Evolutionary conservation across 805 yeast species (phyloP).

Genomic region (Candida patagonica): DNA sequence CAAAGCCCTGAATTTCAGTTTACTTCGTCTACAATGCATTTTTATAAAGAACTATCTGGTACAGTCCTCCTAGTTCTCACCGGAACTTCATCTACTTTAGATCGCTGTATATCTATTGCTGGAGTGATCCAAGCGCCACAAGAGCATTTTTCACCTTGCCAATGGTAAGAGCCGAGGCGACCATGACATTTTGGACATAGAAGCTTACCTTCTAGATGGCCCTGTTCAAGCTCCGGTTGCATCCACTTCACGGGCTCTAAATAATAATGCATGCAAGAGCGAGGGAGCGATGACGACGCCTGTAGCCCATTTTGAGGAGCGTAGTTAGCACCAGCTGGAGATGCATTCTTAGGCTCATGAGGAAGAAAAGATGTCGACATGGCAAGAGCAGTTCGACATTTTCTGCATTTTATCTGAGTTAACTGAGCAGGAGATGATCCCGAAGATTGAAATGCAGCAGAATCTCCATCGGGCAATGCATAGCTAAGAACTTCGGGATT

Average conservation of each 20-base stretch:
- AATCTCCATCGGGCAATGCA: background rate
- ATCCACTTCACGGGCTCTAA: conserved; percentile 90
- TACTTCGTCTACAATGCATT: too few species aligned
- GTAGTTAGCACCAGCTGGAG: conserved; percentile 10
- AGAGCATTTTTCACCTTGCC: conserved; percentile 92
- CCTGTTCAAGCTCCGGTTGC: conserved; percentile 64
- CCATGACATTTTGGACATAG: conserved; percentile 74
- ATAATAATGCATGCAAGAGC: conserved; percentile 71
- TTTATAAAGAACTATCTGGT: too few species aligned
- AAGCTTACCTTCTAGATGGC: conserved; percentile 79
- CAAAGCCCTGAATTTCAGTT: too few species aligned
- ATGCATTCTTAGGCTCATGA: conserved; percentile 50
- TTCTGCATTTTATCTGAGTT: conserved; percentile 55
- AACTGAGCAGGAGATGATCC: background rate
- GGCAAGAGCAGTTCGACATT: conserved; percentile 69
- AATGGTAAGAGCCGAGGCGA: conserved; percentile 84
- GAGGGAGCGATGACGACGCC: conserved; percentile 16
- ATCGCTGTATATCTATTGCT: conserved; percentile 69
- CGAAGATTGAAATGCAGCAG: background rate
- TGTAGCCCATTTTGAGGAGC: conserved; percentile 17
- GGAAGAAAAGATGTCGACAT: conserved; percentile 48
- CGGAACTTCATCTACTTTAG: conserved; percentile 63
- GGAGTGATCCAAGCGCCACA: conserved; percentile 97
- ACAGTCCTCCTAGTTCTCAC: too few species aligned
- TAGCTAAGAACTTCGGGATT: conserved; percentile 2